Evolutionary conservation across 306 rosid genomes (phyloP).

Genomic region (Astragalus glycyphyllos): DNA sequence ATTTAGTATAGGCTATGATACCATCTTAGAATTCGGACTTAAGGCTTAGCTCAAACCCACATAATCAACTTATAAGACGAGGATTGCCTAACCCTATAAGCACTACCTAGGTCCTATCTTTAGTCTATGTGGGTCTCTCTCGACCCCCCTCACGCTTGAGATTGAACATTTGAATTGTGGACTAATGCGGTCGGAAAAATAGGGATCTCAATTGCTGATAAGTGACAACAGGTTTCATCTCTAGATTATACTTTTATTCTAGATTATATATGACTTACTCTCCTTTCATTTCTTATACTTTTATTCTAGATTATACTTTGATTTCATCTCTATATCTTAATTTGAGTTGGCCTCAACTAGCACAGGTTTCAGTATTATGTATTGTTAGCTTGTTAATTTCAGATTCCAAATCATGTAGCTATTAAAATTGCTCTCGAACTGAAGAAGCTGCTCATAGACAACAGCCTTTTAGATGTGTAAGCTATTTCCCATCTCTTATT

Average conservation of each 20-base stretch:
- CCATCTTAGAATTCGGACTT: no score
- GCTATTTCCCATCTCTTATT: constrained; percentile 40
- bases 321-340: constrained; percentile 3
- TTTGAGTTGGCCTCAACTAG: constrained; percentile 7
- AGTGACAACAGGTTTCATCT: neutral
- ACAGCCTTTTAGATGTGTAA: constrained; percentile 95
- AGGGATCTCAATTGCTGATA: no score
- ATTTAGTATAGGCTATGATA: no score
- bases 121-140: no score
- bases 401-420: constrained; percentile 97
- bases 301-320: constrained; percentile 8
- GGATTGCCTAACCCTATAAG: no score
- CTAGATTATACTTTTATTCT: constrained; percentile 2
- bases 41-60: no score
- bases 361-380: constrained; percentile 10
- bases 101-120: no score
- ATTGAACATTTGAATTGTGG: no score
- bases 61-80: no score
- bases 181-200: no score
- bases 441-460: constrained; percentile 94
- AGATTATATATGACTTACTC: neutral
- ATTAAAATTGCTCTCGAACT: constrained; percentile 88
- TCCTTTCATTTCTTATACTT: neutral
- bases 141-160: no score
- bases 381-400: constrained; percentile 53